Evolutionary conservation across 129 eudicot genomes (phyloP).

Genomic region (Flaveria trinervia): DNA sequence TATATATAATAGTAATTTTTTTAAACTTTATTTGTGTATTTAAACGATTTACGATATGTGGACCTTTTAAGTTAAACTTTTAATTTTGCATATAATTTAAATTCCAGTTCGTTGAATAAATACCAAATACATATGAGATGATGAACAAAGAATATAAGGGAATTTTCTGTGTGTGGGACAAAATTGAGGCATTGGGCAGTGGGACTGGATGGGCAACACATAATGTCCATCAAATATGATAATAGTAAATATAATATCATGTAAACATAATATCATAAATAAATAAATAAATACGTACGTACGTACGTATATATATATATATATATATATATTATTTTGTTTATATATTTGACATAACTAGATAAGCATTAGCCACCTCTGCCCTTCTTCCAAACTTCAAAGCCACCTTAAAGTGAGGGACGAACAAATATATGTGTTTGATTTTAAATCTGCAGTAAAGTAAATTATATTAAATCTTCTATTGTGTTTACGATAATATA

Average conservation of each 20-base stretch:
- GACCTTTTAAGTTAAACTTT: no score
- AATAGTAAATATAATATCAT: not conserved
- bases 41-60: no score
- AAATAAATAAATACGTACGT: no score
- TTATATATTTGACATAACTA: slow-evolving; percentile 1
- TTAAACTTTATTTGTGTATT: no score
- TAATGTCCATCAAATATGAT: not conserved
- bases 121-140: no score
- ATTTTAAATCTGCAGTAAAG: no score
- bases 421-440: not conserved
- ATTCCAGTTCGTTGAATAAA: no score
- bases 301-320: no score
- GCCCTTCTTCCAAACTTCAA: slow-evolving; percentile 15
- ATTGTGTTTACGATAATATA: no score
- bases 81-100: no score
- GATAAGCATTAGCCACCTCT: slow-evolving; percentile 20
- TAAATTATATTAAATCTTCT: no score
- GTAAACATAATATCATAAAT: not conserved
- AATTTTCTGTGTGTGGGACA: not conserved
- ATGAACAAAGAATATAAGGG: not conserved
- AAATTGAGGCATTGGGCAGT: not conserved
- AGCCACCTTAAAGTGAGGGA: not conserved
- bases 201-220: not conserved
- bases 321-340: not conserved
- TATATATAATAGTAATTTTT: no score